Percentiles rank a stretch among this genome's conserved stretches.
phyloP scores from a whole-genome alignment of 495 filamentous ascomycete species.

The Aspergillus haitiensis region DNA sequence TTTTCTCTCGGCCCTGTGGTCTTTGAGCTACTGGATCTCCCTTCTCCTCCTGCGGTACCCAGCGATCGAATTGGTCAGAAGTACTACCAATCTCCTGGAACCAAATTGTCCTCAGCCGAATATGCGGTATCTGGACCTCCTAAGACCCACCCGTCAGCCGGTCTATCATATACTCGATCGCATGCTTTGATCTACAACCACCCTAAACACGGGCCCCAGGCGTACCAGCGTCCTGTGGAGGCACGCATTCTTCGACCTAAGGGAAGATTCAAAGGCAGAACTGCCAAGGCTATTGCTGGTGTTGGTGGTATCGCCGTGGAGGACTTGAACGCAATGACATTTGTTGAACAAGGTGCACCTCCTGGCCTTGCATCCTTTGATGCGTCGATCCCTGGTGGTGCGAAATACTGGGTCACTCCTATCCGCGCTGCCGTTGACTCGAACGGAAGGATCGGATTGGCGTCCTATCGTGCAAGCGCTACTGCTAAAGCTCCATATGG shows the following conservation, averaged over 20 bases:
- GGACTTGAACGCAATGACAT: constrained; percentile 44
- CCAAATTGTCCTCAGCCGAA: constrained; percentile 40
- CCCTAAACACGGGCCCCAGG: constrained; percentile 76
- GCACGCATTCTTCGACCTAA: constrained; percentile 63
- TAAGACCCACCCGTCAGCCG: constrained; percentile 87
- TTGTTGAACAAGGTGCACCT: constrained; percentile 33
- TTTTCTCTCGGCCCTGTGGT: constrained; percentile 45
- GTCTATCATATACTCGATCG: constrained; percentile 80
- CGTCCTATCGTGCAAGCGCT: constrained; percentile 44
- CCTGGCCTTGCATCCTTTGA: constrained; percentile 53
- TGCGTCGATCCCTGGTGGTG: constrained; percentile 61
- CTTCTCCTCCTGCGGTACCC: constrained; percentile 42
- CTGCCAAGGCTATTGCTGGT: constrained; percentile 45
- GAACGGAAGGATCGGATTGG: constrained; percentile 57
- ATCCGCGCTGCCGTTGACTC: constrained; percentile 57
- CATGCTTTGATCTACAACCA: constrained; percentile 72
- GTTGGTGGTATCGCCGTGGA: constrained; percentile 53
- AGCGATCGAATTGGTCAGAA: constrained; percentile 36
- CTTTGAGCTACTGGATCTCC: constrained; percentile 52
- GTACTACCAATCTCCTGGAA: constrained; percentile 40
- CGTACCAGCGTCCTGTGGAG: constrained; percentile 58
- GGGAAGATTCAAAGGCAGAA: constrained; percentile 39
- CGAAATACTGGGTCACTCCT: constrained; percentile 64
- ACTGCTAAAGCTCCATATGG: constrained; percentile 53
- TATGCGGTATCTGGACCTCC: constrained; percentile 67